Percentiles rank a stretch among this genome's conserved stretches.
Evolutionary conservation across 225 moss, liverwort and hornwort genomes (phyloP).

Genomic region (Sphagnum tenellum): DNA sequence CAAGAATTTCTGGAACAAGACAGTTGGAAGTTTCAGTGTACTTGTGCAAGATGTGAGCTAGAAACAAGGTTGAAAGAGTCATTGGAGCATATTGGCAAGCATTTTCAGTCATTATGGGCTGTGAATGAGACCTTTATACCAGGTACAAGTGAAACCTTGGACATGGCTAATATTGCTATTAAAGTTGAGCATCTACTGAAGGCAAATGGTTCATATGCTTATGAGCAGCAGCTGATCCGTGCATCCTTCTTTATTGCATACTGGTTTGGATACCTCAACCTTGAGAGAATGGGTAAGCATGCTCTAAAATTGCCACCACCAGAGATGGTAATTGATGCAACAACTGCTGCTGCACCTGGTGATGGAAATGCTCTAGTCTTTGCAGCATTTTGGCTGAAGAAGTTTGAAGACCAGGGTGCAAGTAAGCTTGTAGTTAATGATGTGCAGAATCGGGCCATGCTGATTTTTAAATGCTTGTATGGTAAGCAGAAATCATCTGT

Average conservation of each 20-base stretch:
- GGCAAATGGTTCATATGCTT: slow-evolving; percentile 23
- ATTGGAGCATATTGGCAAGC: slow-evolving; percentile 38
- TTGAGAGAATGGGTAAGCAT: slow-evolving; percentile 33
- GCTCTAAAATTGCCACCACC: slow-evolving; percentile 26
- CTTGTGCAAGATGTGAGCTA: slow-evolving; percentile 52
- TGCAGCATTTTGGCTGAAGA: slow-evolving; percentile 46
- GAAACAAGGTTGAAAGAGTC: slow-evolving; percentile 37
- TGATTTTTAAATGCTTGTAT: slow-evolving; percentile 50
- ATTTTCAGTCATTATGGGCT: slow-evolving; percentile 38
- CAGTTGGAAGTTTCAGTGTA: slow-evolving; percentile 60
- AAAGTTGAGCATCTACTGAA: slow-evolving; percentile 41
- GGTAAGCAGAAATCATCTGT: slow-evolving; percentile 45
- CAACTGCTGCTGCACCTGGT: slow-evolving; percentile 33
- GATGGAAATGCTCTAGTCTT: slow-evolving; percentile 28
- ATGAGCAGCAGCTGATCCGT: slow-evolving; percentile 35
- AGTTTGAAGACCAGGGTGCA: slow-evolving; percentile 44
- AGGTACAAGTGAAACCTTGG: slow-evolving; percentile 22
- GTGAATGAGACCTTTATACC: slow-evolving; percentile 22
- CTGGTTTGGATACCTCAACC: slow-evolving; percentile 41
- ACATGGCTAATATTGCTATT: slow-evolving; percentile 36
- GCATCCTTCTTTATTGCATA: slow-evolving; percentile 34
- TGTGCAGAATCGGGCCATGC: slow-evolving; percentile 33
- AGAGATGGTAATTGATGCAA: slow-evolving; percentile 39
- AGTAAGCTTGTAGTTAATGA: slow-evolving; percentile 33
- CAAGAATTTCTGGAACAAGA: slow-evolving; percentile 31